Percentiles rank a stretch among this genome's conserved stretches.
Evolutionary conservation across 2,329 filamentous ascomycete species (phyloP).

Genomic region (Scolecobasidium constrictum): DNA sequence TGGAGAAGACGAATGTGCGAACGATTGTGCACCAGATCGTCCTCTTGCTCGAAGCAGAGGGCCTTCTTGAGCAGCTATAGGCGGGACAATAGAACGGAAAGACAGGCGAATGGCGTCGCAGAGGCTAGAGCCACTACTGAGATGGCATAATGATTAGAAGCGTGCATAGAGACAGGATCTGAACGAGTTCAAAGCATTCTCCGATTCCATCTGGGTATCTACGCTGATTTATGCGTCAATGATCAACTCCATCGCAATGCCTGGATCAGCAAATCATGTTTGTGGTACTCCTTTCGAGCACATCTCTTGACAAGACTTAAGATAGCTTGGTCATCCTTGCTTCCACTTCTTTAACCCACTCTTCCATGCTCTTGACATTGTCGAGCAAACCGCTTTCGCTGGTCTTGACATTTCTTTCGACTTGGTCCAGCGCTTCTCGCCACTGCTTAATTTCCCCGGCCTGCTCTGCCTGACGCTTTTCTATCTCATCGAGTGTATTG

Average conservation of each 20-base stretch:
- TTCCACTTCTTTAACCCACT: conserved; percentile 83
- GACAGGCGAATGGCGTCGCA: not conserved
- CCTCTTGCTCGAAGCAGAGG: conserved; percentile 78
- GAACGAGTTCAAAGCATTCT: too few species aligned
- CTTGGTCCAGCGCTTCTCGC: conserved; percentile 67
- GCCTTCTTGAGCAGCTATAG: conserved; percentile 62
- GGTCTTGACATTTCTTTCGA: conserved; percentile 64
- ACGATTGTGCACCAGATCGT: conserved; percentile 96
- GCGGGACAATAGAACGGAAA: not conserved
- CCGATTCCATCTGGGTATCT: too few species aligned
- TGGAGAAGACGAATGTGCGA: conserved; percentile 76
- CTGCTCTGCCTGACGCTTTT: conserved; percentile 73
- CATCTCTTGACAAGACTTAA: too few species aligned
- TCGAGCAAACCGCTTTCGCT: conserved; percentile 59
- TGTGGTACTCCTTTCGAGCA: too few species aligned
- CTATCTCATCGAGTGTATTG: conserved; percentile 65
- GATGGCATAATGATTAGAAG: too few species aligned
- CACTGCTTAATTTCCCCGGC: conserved; percentile 74
- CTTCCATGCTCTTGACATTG: conserved; percentile 77
- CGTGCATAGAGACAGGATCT: too few species aligned
- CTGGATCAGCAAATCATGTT: too few species aligned
- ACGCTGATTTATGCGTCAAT: too few species aligned
- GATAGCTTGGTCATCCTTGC: conserved; percentile 48
- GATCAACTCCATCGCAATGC: too few species aligned
- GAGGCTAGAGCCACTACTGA: too few species aligned